Base-by-base conservation (phyloP, 495 filamentous ascomycete genomes). In the Aspergillus steynii region DNA sequence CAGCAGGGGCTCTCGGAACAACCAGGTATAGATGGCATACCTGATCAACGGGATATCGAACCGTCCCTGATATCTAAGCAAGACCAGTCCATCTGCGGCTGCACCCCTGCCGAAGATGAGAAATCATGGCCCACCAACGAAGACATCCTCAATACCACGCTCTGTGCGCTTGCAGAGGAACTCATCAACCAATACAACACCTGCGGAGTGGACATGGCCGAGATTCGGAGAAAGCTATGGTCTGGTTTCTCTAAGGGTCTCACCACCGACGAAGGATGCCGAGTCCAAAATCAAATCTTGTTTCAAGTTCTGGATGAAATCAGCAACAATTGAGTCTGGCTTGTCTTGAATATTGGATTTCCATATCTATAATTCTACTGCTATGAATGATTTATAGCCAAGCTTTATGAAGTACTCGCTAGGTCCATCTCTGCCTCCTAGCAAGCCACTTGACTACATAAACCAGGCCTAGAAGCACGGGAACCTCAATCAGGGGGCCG, bases 401-500 rank as follows among this genome's bases (percentile, higher is more conserved):
- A 27, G 25, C 20, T 10, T 9, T 42, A 8, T 14, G 26, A n/a
- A 14, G 7, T n/a, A 4, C 6, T 15, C 8, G 20, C 45, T 56
- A 56, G 37, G 54, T 54, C 68, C 65, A 71, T 37, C 56, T 51
- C 29, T 56, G 51, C 26, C 61, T 50, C 37, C 68, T 79, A 47
- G 74, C 85, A 49, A 88, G 68, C 71, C 74, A 86, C 68, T 81
- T 87, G 15, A 91, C 83, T 6, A 88, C 82, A 77, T 96, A 96
- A 14, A 97, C 94, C 65, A 96, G 75, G 1, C 78, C 86, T 54
- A 97, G 65, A 64, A 96, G 66, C 14, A 96, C 92, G 1, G 93
- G 93, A 14, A 97, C 93, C 70, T 97, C 93, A 62, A 97, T 90
- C 66, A 98, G 71, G 12, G 93, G 94, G 3, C 93, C 93, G 0